Base-by-base conservation (phyloP, 2,329 filamentous ascomycete genomes). In the Xylariaceae sp. region DNA sequence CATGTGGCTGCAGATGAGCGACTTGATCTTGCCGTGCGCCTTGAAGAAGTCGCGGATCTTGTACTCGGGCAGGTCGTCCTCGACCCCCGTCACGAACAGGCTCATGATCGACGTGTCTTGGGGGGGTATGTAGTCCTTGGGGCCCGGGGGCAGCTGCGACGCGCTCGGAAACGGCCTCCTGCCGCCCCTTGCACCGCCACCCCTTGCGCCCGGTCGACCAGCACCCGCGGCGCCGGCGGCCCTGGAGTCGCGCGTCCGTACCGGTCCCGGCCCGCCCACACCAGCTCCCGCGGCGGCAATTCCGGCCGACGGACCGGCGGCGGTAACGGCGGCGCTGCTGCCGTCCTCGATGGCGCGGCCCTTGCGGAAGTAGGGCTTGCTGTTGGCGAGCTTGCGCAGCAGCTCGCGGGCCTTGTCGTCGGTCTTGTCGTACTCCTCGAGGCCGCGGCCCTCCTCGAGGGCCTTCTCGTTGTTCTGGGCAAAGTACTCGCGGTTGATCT, bases 381-480 rank as follows among this genome's bases (percentile, higher is more conserved):
- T 95, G 44, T 84, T 83, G 5, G 93, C 93, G 28, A 98, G 64
- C 34, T 87, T 72, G 44, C 86, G 74, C 38, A 98, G 59, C 10
- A 98, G 65, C 48, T 98, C 92, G 37, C 90, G 75, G 3, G 89
- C 92, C 61, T 96, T 96, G 55, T 96, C 90, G 51, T 98, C 92
- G 2, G 90, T 92, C 70, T 95, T 94, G 43, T 94, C 88, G 55
- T 95, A 96, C 46, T 85, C 88, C 55, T 96, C 92, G 7, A 86
- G 70, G 12, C 80, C 83, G 5, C 82, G 72, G 3, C 92, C 92
- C 48, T 96, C 89, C 53, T 96, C 89, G 31, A 98, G 88, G 40
- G 93, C 87, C 52, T 81, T 84, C 64, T 96, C 90, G 60, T 96
- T 89, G 56, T 96, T 92, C 57, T 98, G 92, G 11, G 92, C 92